Percentiles rank a stretch among this genome's conserved stretches.
Conservation (phyloP, 129 eudicot species). For the Saposhnikovia divaricata region DNA sequence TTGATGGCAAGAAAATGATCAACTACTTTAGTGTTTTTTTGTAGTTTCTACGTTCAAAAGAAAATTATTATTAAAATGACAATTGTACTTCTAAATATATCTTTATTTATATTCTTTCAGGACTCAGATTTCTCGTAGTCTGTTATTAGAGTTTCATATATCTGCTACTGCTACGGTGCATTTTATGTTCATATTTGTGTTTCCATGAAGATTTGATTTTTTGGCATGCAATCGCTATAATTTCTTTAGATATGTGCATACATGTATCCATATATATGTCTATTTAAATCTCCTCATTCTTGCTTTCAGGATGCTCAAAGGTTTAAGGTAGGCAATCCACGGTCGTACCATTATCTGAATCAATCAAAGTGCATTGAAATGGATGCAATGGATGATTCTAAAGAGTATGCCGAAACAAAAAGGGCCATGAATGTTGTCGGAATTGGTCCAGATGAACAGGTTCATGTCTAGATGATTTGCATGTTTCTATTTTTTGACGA, state of each 20-base stretch:
- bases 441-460: slow-evolving; percentile 82
- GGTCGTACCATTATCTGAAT: slow-evolving; percentile 70
- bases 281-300: slow-evolving; percentile 1
- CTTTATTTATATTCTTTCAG: neutral
- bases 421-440: slow-evolving; percentile 91
- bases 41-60: neutral
- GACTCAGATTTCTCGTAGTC: neutral
- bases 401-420: slow-evolving; percentile 63
- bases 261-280: neutral
- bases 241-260: neutral
- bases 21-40: neutral
- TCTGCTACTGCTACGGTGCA: neutral
- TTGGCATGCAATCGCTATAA: neutral
- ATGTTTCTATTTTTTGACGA: slow-evolving; percentile 4
- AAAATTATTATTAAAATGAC: neutral
- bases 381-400: slow-evolving; percentile 62
- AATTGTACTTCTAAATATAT: neutral
- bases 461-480: slow-evolving; percentile 9
- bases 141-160: neutral
- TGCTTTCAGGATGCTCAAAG: slow-evolving; percentile 53
- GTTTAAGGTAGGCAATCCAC: slow-evolving; percentile 71
- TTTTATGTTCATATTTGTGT: neutral
- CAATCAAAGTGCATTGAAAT: slow-evolving; percentile 68
- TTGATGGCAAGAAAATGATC: neutral
- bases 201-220: neutral